These are phyloP conservation scores for Boletus calvinii DNA, from an alignment of 1,284 basidiomycete genomes.

Conservation along the genomic window DNA sequence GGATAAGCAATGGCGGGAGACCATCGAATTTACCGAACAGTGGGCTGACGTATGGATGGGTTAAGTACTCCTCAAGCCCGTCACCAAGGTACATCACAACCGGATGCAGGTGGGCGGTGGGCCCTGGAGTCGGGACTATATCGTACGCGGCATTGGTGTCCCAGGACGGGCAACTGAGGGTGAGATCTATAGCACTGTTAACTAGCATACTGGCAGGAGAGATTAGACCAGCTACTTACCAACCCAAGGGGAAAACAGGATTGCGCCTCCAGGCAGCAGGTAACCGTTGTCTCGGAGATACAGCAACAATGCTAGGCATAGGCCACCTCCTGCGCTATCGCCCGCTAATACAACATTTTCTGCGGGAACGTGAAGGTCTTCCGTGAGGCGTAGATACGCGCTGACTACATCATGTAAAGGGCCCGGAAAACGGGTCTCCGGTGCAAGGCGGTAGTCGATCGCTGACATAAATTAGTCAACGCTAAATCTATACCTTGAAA, in stretches of 20 bases:
- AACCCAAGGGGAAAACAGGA: constrained; percentile 93
- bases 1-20: constrained; percentile 89
- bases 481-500: neutral
- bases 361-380: constrained; percentile 88
- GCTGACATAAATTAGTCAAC: constrained; percentile 45
- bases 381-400: constrained; percentile 84
- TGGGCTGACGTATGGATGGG: constrained; percentile 95
- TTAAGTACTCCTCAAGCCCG: constrained; percentile 80
- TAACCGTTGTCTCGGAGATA: constrained; percentile 89
- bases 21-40: constrained; percentile 91
- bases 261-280: constrained; percentile 76
- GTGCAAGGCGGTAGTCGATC: constrained; percentile 95
- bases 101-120: constrained; percentile 89
- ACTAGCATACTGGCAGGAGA: neutral
- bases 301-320: constrained; percentile 85
- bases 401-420: constrained; percentile 89
- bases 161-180: constrained; percentile 97
- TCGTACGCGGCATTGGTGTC: constrained; percentile 87
- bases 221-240: constrained; percentile 49
- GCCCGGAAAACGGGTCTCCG: constrained; percentile 92
- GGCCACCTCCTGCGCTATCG: constrained; percentile 92
- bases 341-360: constrained; percentile 88
- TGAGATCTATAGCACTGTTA: constrained; percentile 61
- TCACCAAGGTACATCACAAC: constrained; percentile 92
- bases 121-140: constrained; percentile 72